Base-by-base conservation (phyloP, 192 early-diverging fungal species). In the Backusella parvicylindrica region DNA sequence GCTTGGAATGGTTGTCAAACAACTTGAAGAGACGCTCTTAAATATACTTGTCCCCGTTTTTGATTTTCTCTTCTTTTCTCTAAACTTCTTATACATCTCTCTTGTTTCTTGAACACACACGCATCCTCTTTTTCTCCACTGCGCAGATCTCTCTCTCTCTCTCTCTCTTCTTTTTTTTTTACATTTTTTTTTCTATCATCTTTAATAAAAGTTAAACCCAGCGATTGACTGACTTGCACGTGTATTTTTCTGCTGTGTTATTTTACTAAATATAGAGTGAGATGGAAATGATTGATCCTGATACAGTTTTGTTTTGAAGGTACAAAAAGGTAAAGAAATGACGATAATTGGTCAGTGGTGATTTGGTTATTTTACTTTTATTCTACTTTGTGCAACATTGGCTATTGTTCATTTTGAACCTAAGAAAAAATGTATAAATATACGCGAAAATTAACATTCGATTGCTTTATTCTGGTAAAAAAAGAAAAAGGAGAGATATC, bases 1-100 rank as follows among this genome's bases (percentile, higher is more conserved):
- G 96, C 78, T 87, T 98, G 73, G 95, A 97, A 77, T 98, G 96
- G 96, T 87, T 97, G 80, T 92, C 89, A 77, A 89, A 78, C 81
- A 91, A 89, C 80, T 81, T 89, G 83, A 89, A 87, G 81, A 75
- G 78, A 73, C 83, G 82, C 50, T 72, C 80, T 75, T 83, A 83
- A 84, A 74, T 60, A 60, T 60, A 28, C 23, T 60, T 12, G 11
- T 3, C 49, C 21, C 9, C 21, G 7, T 56, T 8, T 28, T 4
- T 38, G 11, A 6, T 4, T 28, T 28, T 56, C 23, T 56, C 28
- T 60, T 18, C 5, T 21, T 47, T n/a, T 47, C 43, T 47, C 43
- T 41, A 12, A 4, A 41, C 40, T 41, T 16, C n/a, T 15, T 47
- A 47, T 47, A 47, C 43, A 47, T 47, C 40, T 13, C 40, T 41